A percentile compares a stretch with the other conserved stretches of the same genome.
These are phyloP conservation scores for Phalaenopsis hybrid DNA, from an alignment of 116 monocot genomes.

Conservation along the genomic window DNA sequence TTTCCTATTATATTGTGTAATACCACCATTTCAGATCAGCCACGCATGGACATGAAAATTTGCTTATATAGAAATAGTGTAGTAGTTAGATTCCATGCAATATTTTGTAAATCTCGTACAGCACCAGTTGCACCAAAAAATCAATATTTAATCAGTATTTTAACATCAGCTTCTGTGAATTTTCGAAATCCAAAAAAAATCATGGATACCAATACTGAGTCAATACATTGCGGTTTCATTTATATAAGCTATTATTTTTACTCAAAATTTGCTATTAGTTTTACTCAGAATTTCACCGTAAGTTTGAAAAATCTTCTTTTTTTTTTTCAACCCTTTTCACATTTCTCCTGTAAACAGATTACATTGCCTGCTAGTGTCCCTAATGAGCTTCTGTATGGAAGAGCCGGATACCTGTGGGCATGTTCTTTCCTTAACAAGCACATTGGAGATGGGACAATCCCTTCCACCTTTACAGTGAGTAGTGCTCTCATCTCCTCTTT, in stretches of 20 bases:
- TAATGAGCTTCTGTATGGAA: conserved; percentile 87
- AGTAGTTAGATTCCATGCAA: no score
- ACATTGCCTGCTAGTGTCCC: conserved; percentile 44
- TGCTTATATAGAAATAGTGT: no score
- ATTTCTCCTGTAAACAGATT: conserved; percentile 32
- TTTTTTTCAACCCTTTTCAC: not conserved
- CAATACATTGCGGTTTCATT: not conserved
- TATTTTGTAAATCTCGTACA: no score
- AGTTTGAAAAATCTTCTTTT: not conserved
- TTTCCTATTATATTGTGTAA: no score
- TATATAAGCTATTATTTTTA: not conserved
- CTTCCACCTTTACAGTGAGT: conserved; percentile 41
- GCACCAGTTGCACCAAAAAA: no score
- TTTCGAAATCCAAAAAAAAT: no score
- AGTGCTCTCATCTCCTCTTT: not conserved
- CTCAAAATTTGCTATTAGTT: not conserved
- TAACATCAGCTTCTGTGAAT: no score
- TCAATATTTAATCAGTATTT: no score
- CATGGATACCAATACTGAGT: no score
- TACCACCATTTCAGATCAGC: no score
- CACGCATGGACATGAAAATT: no score
- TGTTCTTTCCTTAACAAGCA: conserved; percentile 74
- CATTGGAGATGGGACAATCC: conserved; percentile 43
- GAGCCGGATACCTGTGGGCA: conserved; percentile 82
- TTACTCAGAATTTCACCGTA: not conserved